Evolutionary conservation across 2,329 filamentous ascomycete species (phyloP).

Genomic region (Pseudogymnoascus sp.): DNA sequence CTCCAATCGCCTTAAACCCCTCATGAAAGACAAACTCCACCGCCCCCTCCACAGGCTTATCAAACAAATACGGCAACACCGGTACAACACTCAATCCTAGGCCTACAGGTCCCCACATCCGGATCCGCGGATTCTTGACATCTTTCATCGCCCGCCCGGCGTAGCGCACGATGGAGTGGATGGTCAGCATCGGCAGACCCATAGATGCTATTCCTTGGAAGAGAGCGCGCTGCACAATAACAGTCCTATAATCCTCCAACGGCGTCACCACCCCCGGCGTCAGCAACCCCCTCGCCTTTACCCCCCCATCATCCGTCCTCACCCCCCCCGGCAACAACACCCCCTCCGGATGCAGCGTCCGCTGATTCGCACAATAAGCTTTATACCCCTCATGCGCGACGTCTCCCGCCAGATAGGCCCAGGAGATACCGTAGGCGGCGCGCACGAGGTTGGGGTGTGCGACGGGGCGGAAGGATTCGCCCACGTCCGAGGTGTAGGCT

Average conservation of each 20-base stretch:
- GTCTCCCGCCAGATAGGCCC: slow-evolving; percentile 87
- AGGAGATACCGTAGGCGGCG: slow-evolving; percentile 81
- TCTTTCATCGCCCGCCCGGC: slow-evolving; percentile 80
- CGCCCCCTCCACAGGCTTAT: slow-evolving; percentile 84
- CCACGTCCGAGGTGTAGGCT: slow-evolving; percentile 93
- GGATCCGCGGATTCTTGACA: slow-evolving; percentile 62
- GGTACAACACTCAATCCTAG: slow-evolving; percentile 72
- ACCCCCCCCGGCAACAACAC: slow-evolving; percentile 25
- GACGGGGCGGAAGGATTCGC: slow-evolving; percentile 89
- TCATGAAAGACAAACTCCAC: slow-evolving; percentile 88
- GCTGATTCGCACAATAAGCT: slow-evolving; percentile 81
- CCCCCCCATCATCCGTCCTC: not conserved
- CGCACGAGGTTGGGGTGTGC: slow-evolving; percentile 78
- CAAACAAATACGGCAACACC: slow-evolving; percentile 75
- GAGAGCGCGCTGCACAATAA: slow-evolving; percentile 83
- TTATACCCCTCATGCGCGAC: slow-evolving; percentile 93
- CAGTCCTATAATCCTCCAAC: slow-evolving; percentile 80
- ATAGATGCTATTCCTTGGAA: slow-evolving; percentile 91
- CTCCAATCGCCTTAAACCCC: slow-evolving; percentile 67
- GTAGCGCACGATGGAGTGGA: slow-evolving; percentile 87
- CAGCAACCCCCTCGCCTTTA: not conserved
- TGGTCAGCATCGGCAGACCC: slow-evolving; percentile 88
- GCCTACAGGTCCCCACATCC: slow-evolving; percentile 88
- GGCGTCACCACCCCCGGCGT: slow-evolving; percentile 49
- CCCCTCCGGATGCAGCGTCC: slow-evolving; percentile 59